A percentile compares a stretch with the other conserved stretches of the same genome.
phyloP scores from a whole-genome alignment of 1,139 yeast species.

The Meyerozyma guilliermondii region DNA sequence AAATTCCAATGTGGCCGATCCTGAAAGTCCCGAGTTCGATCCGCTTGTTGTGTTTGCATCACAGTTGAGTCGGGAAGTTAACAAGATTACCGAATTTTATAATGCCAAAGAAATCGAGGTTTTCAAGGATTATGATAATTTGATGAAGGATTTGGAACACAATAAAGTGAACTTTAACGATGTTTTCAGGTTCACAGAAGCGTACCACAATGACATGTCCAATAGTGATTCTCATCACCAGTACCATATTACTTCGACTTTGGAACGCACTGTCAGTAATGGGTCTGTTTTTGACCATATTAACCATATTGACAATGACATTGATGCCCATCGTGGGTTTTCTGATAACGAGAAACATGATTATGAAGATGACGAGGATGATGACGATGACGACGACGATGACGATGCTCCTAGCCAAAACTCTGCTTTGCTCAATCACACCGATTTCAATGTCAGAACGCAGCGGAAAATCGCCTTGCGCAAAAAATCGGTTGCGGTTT shows the following conservation, averaged over 20 bases:
- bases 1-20: background rate
- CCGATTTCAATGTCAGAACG: slow-evolving; percentile 41
- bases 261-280: slow-evolving; percentile 26
- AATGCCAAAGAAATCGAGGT: slow-evolving; percentile 44
- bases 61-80: slow-evolving; percentile 51
- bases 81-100: slow-evolving; percentile 55
- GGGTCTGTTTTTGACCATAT: slow-evolving; percentile 25
- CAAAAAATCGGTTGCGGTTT: slow-evolving; percentile 60
- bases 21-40: slow-evolving; percentile 19
- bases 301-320: slow-evolving; percentile 19
- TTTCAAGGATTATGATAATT: slow-evolving; percentile 37
- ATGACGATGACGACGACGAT: slow-evolving; percentile 39
- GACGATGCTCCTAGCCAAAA: slow-evolving; percentile 29
- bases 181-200: slow-evolving; percentile 24
- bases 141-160: slow-evolving; percentile 34
- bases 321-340: slow-evolving; percentile 7
- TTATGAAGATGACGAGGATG: slow-evolving; percentile 22
- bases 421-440: slow-evolving; percentile 39
- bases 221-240: slow-evolving; percentile 20
- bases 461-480: slow-evolving; percentile 65
- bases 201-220: slow-evolving; percentile 17
- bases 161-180: slow-evolving; percentile 26
- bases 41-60: slow-evolving; percentile 46
- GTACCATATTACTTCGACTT: slow-evolving; percentile 19
- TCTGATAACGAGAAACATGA: slow-evolving; percentile 14